Evolutionary conservation across 2,329 filamentous ascomycete species (phyloP).

Genomic region (Fusarium odoratissimum): DNA sequence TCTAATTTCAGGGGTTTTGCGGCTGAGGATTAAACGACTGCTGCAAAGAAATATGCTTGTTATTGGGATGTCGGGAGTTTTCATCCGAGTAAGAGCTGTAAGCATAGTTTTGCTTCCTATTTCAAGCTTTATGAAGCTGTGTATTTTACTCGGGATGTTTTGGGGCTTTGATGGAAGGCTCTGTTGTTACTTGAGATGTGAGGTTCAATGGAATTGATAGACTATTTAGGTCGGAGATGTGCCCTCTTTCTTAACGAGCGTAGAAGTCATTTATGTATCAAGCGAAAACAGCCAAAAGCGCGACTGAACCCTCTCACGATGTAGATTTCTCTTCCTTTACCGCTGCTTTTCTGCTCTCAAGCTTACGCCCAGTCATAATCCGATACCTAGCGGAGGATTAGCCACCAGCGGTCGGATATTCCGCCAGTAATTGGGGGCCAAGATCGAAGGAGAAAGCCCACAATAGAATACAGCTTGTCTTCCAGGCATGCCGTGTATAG

Average conservation of each 20-base stretch:
- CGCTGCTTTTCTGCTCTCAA: neutral
- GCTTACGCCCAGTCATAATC: neutral
- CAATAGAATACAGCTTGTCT: neutral
- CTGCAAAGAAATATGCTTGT: neutral
- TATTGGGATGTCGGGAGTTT: neutral
- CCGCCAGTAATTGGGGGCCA: neutral
- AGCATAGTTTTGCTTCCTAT: neutral
- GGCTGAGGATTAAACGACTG: neutral
- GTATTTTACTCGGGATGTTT: accelerated
- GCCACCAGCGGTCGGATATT: neutral
- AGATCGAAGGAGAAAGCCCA: neutral
- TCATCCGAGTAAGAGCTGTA: neutral
- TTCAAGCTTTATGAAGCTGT: no score
- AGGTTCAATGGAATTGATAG: no score
- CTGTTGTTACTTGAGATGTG: neutral
- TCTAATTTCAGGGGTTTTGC: neutral
- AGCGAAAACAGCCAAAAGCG: neutral
- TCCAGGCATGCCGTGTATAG: no score
- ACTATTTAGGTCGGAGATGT: no score
- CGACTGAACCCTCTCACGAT: accelerated
- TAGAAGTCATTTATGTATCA: neutral
- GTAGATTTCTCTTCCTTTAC: neutral
- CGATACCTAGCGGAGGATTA: neutral
- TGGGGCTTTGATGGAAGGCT: accelerated
- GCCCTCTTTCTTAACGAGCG: neutral